Evolutionary conservation across 129 eudicot genomes (phyloP).

Genomic region (Kitagawia praeruptora): DNA sequence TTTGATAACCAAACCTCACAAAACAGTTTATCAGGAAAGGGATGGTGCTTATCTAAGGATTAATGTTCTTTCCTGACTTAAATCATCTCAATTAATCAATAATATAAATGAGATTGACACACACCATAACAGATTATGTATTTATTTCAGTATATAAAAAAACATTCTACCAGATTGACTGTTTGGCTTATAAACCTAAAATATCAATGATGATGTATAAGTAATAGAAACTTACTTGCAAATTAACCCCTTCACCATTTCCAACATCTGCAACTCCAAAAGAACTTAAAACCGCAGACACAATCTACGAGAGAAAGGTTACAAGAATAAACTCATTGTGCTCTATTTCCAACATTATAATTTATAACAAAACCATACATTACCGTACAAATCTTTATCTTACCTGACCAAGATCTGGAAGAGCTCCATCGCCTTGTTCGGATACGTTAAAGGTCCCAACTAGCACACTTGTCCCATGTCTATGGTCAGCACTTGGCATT

Average conservation of each 20-base stretch:
- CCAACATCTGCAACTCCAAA: slow-evolving; percentile 49
- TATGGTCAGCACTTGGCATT: slow-evolving; percentile 35
- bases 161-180: not conserved
- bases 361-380: not conserved
- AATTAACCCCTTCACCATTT: slow-evolving; percentile 48
- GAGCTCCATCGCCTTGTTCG: slow-evolving; percentile 68
- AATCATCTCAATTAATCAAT: not conserved
- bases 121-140: not conserved
- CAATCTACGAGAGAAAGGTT: slow-evolving; percentile 35
- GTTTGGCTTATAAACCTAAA: not conserved
- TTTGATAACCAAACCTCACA: too few species aligned
- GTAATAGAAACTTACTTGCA: slow-evolving; percentile 43
- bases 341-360: not conserved
- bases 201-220: not conserved
- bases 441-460: slow-evolving; percentile 74
- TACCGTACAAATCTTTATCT: slow-evolving; percentile 10
- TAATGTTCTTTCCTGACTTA: not conserved
- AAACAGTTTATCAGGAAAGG: not conserved
- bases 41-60: not conserved
- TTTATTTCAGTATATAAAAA: too few species aligned
- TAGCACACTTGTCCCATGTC: slow-evolving; percentile 51
- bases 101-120: not conserved
- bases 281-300: slow-evolving; percentile 82
- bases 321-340: slow-evolving; percentile 5
- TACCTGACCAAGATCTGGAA: slow-evolving; percentile 79